These are phyloP conservation scores for Mariannaea elegans DNA, from an alignment of 2,329 filamentous ascomycete species.

Conservation along the genomic window DNA sequence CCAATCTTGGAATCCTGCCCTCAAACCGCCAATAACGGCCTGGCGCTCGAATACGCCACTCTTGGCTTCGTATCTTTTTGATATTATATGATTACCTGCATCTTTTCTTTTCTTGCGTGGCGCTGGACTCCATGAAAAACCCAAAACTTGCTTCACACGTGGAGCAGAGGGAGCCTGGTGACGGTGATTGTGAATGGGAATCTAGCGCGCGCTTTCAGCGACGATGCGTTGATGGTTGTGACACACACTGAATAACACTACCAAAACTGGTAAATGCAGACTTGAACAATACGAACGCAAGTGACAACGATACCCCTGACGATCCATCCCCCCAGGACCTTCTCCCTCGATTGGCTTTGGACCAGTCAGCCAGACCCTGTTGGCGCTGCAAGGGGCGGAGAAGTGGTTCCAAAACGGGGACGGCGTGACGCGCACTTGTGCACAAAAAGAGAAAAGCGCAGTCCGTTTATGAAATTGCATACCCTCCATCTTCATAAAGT, in stretches of 20 bases:
- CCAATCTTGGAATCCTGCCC: conserved; percentile 8
- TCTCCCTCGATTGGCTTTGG: conserved; percentile 16
- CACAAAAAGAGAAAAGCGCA: conserved; percentile 18
- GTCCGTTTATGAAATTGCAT: conserved; percentile 18
- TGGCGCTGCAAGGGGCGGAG: conserved; percentile 21
- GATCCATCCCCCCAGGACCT: background rate
- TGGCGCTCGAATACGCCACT: conserved; percentile 2
- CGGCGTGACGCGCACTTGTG: conserved; percentile 7
- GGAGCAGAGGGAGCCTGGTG: conserved; percentile 4
- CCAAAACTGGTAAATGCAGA: background rate
- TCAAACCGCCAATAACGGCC: background rate
- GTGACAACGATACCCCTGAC: conserved; percentile 9
- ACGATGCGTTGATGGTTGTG: no score
- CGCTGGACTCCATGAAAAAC: background rate
- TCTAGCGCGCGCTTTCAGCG: no score
- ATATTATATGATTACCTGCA: conserved; percentile 1
- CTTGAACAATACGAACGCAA: conserved; percentile 11
- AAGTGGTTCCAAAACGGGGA: conserved; percentile 19
- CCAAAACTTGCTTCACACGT: conserved; percentile 7
- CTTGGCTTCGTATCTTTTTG: conserved; percentile 13
- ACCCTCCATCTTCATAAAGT: conserved; percentile 12
- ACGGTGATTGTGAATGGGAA: background rate
- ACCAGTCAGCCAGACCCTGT: background rate
- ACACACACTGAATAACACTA: background rate
- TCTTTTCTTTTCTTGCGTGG: conserved; percentile 4